These are phyloP conservation scores for Tolypocladium nubicola DNA, from an alignment of 2,329 filamentous ascomycete genomes.

Conservation along the genomic window DNA sequence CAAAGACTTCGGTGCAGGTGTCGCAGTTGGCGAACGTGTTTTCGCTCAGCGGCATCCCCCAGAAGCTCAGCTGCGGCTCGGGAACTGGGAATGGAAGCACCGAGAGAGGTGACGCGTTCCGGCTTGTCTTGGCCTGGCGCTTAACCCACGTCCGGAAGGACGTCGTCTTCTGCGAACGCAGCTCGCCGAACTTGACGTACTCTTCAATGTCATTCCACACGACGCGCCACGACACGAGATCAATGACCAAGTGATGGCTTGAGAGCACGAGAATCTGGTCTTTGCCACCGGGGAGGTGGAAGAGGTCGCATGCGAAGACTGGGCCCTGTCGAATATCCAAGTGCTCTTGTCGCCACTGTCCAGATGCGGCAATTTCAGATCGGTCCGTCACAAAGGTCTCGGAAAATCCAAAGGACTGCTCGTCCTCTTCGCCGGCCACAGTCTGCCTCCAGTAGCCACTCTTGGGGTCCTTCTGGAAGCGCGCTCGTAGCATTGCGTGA, in stretches of 20 bases:
- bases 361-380: not conserved
- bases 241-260: slow-evolving; percentile 15
- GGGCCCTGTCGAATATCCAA: slow-evolving; percentile 9
- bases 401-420: slow-evolving; percentile 1
- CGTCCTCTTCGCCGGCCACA: slow-evolving; percentile 7
- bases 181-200: slow-evolving; percentile 2
- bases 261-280: slow-evolving; percentile 4
- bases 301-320: slow-evolving; percentile 10
- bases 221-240: slow-evolving; percentile 40
- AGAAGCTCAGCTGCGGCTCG: slow-evolving; percentile 9
- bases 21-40: slow-evolving; percentile 5
- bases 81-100: slow-evolving; percentile 4
- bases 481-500: slow-evolving; percentile 25
- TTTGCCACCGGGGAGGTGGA: slow-evolving; percentile 3
- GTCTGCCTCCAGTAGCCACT: slow-evolving; percentile 11
- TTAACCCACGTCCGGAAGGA: slow-evolving; percentile 25
- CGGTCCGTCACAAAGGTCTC: not conserved
- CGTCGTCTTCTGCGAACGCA: slow-evolving; percentile 6
- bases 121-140: not conserved
- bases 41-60: slow-evolving; percentile 4
- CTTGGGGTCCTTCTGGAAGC: slow-evolving; percentile 10
- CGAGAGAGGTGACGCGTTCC: not conserved
- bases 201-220: slow-evolving; percentile 8
- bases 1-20: slow-evolving; percentile 4
- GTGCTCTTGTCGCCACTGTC: slow-evolving; percentile 2